phyloP scores from a whole-genome alignment of 1,139 yeast species.

The Wickerhamiella pararugosa region DNA sequence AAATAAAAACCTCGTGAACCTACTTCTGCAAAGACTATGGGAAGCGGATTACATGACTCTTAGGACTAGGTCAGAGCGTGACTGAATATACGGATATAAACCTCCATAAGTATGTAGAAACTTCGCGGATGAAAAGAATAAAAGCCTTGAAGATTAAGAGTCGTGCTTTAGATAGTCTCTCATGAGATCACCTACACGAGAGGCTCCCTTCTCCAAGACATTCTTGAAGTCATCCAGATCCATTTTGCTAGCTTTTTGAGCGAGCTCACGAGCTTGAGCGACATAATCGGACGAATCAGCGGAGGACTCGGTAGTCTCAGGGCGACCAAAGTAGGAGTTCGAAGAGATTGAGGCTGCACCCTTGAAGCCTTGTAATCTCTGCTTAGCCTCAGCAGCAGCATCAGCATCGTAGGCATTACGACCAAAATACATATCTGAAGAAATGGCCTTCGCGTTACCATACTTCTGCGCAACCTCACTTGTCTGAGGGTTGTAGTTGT shows the following conservation, averaged over 20 bases:
- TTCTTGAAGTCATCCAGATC: constrained; percentile 80
- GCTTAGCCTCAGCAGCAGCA: constrained; percentile 63
- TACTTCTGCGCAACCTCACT: constrained; percentile 40
- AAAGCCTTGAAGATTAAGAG: no score
- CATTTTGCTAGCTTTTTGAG: constrained; percentile 44
- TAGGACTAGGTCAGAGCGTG: no score
- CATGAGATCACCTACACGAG: constrained; percentile 66
- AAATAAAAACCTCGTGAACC: no score
- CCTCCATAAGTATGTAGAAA: no score
- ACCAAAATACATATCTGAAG: constrained; percentile 89
- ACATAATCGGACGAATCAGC: constrained; percentile 19
- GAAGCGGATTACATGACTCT: no score
- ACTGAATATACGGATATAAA: no score
- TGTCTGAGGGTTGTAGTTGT: constrained; percentile 23
- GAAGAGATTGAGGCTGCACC: constrained; percentile 90
- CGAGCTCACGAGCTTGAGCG: constrained; percentile 49
- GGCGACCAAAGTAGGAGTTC: constrained; percentile 83
- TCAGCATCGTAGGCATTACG: constrained; percentile 70
- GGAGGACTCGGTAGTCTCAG: constrained; percentile 27
- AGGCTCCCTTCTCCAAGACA: constrained; percentile 91
- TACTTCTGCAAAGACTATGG: no score
- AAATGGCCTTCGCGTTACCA: constrained; percentile 84
- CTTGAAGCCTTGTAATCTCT: constrained; percentile 61
- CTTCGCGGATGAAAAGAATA: no score
- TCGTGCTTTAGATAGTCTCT: constrained; percentile 47